Percentiles rank a stretch among this genome's conserved stretches.
These are phyloP conservation scores for Heritiera fomes DNA, from an alignment of 345 rosid species.

Conservation along the genomic window DNA sequence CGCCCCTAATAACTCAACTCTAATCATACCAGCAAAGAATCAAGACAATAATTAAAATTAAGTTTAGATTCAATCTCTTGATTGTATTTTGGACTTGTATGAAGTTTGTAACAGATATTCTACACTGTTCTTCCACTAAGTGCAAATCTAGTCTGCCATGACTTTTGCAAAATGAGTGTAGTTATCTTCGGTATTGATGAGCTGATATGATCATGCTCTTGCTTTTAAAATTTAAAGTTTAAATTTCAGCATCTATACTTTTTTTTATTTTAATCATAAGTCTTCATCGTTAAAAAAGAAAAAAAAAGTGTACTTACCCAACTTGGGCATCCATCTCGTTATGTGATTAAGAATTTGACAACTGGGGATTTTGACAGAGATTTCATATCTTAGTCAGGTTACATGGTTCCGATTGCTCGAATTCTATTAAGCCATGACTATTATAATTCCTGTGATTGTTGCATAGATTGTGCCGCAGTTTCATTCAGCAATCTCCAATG, in stretches of 20 bases:
- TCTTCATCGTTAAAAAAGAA: too few relatives aligned
- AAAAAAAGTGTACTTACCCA: too few relatives aligned
- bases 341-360: too few relatives aligned
- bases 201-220: too few relatives aligned
- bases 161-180: neutral
- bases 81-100: neutral
- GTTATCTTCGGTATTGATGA: neutral
- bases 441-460: neutral
- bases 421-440: neutral
- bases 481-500: neutral
- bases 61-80: neutral
- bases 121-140: constrained; percentile 2
- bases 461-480: constrained; percentile 15
- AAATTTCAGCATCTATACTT: too few relatives aligned
- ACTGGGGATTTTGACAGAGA: constrained; percentile 7
- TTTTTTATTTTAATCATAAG: too few relatives aligned
- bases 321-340: neutral
- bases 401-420: neutral
- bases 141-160: constrained; percentile 1
- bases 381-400: neutral
- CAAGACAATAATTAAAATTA: too few relatives aligned
- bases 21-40: neutral
- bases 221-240: too few relatives aligned
- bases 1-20: neutral
- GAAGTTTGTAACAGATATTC: neutral